A percentile compares a stretch with the other conserved stretches of the same genome.
phyloP scores from a whole-genome alignment of 805 yeast genomes.

The Candida manassasensis region DNA sequence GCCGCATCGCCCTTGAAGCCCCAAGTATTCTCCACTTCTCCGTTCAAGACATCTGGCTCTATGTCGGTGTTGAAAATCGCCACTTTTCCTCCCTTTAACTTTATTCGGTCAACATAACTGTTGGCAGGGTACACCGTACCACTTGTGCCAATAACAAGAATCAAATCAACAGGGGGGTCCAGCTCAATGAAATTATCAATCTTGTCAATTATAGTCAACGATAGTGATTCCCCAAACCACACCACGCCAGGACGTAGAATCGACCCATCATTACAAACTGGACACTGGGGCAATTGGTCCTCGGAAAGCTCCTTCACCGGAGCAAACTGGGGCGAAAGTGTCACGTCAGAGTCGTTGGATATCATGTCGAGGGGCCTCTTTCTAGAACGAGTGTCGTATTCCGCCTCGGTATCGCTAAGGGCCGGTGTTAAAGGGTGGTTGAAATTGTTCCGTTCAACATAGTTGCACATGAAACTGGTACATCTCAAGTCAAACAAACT shows the following conservation, averaged over 20 bases:
- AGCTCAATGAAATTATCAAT: conserved; percentile 68
- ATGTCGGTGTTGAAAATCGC: conserved; percentile 79
- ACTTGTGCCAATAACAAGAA: conserved; percentile 81
- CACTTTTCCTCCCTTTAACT: conserved; percentile 68
- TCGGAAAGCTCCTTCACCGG: conserved; percentile 48
- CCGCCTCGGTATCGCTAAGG: conserved; percentile 38
- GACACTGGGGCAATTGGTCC: conserved; percentile 68
- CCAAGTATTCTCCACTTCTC: conserved; percentile 49
- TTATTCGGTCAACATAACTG: conserved; percentile 78
- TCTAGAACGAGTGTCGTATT: conserved; percentile 20
- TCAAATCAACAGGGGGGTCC: conserved; percentile 55
- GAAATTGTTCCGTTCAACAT: conserved; percentile 46
- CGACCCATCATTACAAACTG: conserved; percentile 56
- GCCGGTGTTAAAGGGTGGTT: conserved; percentile 58
- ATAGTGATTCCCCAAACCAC: conserved; percentile 91
- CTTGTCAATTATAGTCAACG: conserved; percentile 53
- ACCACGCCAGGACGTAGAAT: conserved; percentile 84
- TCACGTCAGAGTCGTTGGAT: conserved; percentile 7
- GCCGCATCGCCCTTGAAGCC: conserved; percentile 81
- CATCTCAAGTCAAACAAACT: conserved; percentile 68
- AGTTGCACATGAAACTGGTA: conserved; percentile 71
- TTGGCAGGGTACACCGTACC: conserved; percentile 90
- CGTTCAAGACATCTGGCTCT: conserved; percentile 39
- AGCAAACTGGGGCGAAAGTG: conserved; percentile 38
- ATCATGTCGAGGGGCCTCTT: conserved; percentile 6